These are phyloP conservation scores for Ceratobasidium papillatum DNA, from an alignment of 1,284 basidiomycete species.

Conservation along the genomic window DNA sequence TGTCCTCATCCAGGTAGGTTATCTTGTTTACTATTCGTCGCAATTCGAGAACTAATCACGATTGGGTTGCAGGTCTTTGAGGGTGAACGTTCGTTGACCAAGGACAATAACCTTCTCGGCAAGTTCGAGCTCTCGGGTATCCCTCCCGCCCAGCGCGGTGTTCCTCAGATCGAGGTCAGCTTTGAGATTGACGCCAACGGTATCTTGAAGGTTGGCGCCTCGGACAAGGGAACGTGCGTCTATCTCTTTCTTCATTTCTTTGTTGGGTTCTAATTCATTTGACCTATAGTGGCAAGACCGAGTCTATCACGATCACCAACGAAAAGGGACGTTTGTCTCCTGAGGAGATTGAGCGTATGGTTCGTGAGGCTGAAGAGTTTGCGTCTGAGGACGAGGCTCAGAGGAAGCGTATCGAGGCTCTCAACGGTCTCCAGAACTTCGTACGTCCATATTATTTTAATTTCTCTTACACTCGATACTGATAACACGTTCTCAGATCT, in stretches of 20 bases:
- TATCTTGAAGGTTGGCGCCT: conserved; percentile 88
- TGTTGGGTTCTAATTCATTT: neutral
- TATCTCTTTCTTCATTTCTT: neutral
- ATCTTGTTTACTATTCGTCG: conserved; percentile 49
- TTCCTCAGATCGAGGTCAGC: conserved; percentile 93
- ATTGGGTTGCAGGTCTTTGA: conserved; percentile 77
- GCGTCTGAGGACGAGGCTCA: conserved; percentile 86
- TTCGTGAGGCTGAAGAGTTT: conserved; percentile 90
- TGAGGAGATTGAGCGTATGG: conserved; percentile 93
- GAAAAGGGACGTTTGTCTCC: conserved; percentile 84
- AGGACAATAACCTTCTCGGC: conserved; percentile 98
- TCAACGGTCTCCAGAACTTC: conserved; percentile 80
- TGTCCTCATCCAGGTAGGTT: conserved; percentile 73
- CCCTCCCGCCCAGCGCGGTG: conserved; percentile 93
- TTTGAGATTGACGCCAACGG: conserved; percentile 96
- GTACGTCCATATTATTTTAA: conserved; percentile 50
- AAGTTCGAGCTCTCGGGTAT: conserved; percentile 95
- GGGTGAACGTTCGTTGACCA: conserved; percentile 94
- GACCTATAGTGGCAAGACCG: conserved; percentile 74
- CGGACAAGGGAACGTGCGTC: conserved; percentile 89
- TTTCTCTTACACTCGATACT: neutral
- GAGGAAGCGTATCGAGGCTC: conserved; percentile 87
- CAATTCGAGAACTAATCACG: too few relatives aligned
- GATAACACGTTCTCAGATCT: conserved; percentile 51
- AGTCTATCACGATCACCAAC: conserved; percentile 89